These are phyloP conservation scores for Xerocomellus amylosporus DNA, from an alignment of 768 basidiomycete species.

Conservation along the genomic window DNA sequence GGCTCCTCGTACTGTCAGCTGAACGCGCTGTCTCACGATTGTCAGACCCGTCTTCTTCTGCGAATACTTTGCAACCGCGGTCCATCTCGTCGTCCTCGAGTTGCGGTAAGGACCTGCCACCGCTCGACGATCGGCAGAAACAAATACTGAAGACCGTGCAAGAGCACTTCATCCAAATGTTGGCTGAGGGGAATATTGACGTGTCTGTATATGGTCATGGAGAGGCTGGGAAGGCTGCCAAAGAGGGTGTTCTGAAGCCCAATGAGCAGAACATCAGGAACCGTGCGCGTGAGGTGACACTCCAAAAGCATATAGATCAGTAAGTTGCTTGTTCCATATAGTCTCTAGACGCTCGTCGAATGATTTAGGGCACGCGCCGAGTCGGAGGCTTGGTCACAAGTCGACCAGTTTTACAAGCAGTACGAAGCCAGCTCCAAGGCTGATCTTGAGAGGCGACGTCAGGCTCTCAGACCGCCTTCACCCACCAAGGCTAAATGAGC, in stretches of 20 bases:
- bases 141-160: conserved; percentile 50
- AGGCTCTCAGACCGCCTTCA: conserved; percentile 34
- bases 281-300: conserved; percentile 61
- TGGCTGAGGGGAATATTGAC: conserved; percentile 69
- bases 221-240: conserved; percentile 20
- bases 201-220: conserved; percentile 41
- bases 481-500: conserved; percentile 56
- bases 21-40: conserved; percentile 48
- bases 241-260: conserved; percentile 36
- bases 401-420: conserved; percentile 56
- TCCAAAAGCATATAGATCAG: conserved; percentile 63
- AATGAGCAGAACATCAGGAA: conserved; percentile 81
- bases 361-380: conserved; percentile 50
- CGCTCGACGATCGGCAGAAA: conserved; percentile 46
- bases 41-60: conserved; percentile 31
- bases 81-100: conserved; percentile 26
- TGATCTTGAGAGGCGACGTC: conserved; percentile 48
- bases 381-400: conserved; percentile 67
- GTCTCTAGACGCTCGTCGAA: conserved; percentile 14
- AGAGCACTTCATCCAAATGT: conserved; percentile 59
- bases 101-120: conserved; percentile 43
- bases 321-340: conserved; percentile 34
- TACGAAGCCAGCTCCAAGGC: conserved; percentile 47
- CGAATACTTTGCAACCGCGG: conserved; percentile 29
- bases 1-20: conserved; percentile 73